A percentile compares a stretch with the other conserved stretches of the same genome.
phyloP scores from a whole-genome alignment of 2,329 filamentous ascomycete species.

The Botrytis sinoallii region DNA sequence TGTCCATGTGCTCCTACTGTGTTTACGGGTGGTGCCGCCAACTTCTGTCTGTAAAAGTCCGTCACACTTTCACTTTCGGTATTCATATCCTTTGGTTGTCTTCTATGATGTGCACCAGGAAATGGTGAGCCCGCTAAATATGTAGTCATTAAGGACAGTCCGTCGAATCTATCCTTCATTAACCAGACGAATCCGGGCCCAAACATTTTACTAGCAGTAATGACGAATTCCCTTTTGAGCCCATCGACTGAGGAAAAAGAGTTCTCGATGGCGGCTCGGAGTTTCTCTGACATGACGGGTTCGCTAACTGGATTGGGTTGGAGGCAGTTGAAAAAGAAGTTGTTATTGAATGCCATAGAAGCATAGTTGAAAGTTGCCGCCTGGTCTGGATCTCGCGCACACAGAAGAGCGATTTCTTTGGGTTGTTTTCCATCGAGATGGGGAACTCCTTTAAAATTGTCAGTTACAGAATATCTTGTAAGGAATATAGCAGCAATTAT shows the following conservation, averaged over 20 bases:
- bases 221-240: constrained; percentile 73
- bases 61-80: constrained; percentile 45
- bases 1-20: constrained; percentile 36
- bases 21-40: constrained; percentile 36
- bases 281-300: constrained; percentile 49
- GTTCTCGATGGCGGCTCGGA: constrained; percentile 59
- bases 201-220: constrained; percentile 87
- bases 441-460: neutral
- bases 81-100: constrained; percentile 66
- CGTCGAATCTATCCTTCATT: constrained; percentile 51
- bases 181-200: constrained; percentile 97
- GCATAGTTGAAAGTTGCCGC: constrained; percentile 92
- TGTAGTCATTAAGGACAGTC: constrained; percentile 72
- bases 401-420: constrained; percentile 68
- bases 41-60: constrained; percentile 41
- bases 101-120: constrained; percentile 76
- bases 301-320: constrained; percentile 42
- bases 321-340: constrained; percentile 71
- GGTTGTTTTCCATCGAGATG: constrained; percentile 32
- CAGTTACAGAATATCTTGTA: neutral
- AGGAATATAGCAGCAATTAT: neutral
- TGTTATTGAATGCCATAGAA: constrained; percentile 91
- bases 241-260: constrained; percentile 83
- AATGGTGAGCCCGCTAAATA: constrained; percentile 92
- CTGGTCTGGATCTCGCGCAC: constrained; percentile 72